phyloP scores from a whole-genome alignment of 352 stramenopile genomes.

The Discostella stelligera region DNA sequence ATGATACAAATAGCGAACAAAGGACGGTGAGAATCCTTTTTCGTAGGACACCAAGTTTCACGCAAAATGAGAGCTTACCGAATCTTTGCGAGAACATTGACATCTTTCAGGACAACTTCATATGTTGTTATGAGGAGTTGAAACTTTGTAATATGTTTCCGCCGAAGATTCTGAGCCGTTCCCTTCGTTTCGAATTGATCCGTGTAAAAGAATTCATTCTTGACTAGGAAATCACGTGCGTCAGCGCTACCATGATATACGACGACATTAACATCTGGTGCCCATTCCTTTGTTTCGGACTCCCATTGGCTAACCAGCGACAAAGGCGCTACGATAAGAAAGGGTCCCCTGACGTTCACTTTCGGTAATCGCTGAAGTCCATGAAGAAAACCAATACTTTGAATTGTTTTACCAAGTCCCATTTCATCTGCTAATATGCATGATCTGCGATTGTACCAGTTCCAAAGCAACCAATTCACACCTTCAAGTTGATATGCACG shows the following conservation, averaged over 20 bases:
- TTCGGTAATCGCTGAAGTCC: slow-evolving; percentile 90
- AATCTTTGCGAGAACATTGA: slow-evolving; percentile 89
- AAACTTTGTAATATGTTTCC: slow-evolving; percentile 88
- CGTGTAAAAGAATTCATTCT: slow-evolving; percentile 98
- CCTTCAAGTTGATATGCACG: slow-evolving; percentile 97
- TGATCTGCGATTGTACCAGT: slow-evolving; percentile 95
- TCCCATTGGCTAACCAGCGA: slow-evolving; percentile 98
- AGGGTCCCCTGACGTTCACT: slow-evolving; percentile 91
- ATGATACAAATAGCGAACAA: slow-evolving; percentile 55
- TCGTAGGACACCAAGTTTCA: slow-evolving; percentile 30
- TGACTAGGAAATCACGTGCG: slow-evolving; percentile 93
- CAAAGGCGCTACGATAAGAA: slow-evolving; percentile 96
- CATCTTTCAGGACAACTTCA: slow-evolving; percentile 94
- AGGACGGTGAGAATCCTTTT: slow-evolving; percentile 83
- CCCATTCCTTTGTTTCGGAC: slow-evolving; percentile 86
- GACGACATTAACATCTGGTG: slow-evolving; percentile 80
- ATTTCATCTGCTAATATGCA: slow-evolving; percentile 95
- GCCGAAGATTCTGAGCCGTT: slow-evolving; percentile 67
- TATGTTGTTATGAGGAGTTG: slow-evolving; percentile 99
- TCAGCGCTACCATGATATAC: slow-evolving; percentile 83
- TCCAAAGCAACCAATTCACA: slow-evolving; percentile 97
- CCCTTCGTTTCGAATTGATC: slow-evolving; percentile 78
- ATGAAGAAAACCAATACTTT: slow-evolving; percentile 94
- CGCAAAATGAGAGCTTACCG: slow-evolving; percentile 85
- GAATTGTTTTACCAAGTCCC: slow-evolving; percentile 89